Evolutionary conservation across 2,329 filamentous ascomycete species (phyloP), one percentile per base, ranked within the genome.

Genomic region (Microcyclospora tardicrescens): DNA sequence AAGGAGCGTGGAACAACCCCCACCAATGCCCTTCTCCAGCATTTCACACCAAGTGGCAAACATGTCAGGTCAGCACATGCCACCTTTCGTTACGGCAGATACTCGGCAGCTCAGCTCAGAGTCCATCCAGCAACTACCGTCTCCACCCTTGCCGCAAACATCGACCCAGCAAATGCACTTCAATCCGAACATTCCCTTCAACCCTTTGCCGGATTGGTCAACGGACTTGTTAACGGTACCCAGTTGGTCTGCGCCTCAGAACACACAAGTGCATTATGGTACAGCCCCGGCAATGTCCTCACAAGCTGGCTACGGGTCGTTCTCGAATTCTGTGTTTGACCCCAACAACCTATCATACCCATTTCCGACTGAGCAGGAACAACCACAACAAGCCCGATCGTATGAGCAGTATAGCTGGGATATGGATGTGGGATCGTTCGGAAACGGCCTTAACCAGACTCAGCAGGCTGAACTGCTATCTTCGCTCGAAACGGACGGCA

Each of bases 381-480:
- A 24, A 30, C 14, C 15, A 43, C 6, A 16, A 16, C 12, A 32
- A n/a, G 30, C 12, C 12, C 14, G 14, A n/a, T 2, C 9, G 13
- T 15, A 34, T 19, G 24, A 39, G 3, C 30, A 31, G 19, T 40
- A 37, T 34, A 35, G 11, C 11, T 49, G 41, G 42, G 43, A 55
- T 35, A 48, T 55, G 42, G 52, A 56, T 19, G 44, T 46, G 0
- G 49, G 50, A 14, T 44, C 40, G 3, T 60, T 55, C 36, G 56
- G 56, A n/a, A 49, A 49, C 14, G 57, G 57, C 8, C 37, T 61
- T 30, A 57, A 46, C 3, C 48, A 55, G 27, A 45, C 47, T 30
- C 58, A 61, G 40, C 58, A 60, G 37, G 48, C 54, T 30, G 58
- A 61, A 38, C 45, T 61, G 24, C 55, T 61, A 51, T 56, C 55